phyloP scores from a whole-genome alignment of 306 rosid species.

The Cicer pinnatifidum region DNA sequence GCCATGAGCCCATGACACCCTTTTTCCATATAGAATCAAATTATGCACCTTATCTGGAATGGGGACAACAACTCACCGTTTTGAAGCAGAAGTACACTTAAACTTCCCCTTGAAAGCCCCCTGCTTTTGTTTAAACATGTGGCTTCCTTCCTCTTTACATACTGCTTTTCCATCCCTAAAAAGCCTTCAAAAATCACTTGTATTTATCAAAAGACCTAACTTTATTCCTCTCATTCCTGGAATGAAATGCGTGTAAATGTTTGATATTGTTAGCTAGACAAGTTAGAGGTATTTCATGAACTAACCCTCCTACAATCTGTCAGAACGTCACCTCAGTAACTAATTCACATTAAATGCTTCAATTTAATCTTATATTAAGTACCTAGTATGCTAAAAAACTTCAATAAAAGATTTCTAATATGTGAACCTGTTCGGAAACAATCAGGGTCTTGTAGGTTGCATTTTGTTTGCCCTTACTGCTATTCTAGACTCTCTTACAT shows the following conservation, averaged over 20 bases:
- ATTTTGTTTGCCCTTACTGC: not conserved
- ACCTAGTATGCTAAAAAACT: constrained; percentile 1
- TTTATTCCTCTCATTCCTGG: constrained; percentile 16
- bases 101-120: constrained; percentile 2
- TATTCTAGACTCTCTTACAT: constrained; percentile 30
- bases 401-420: constrained; percentile 2
- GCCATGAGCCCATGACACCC: not conserved
- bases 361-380: not conserved
- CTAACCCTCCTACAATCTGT: not conserved
- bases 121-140: not conserved
- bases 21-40: constrained; percentile 16
- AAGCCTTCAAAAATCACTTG: constrained; percentile 5
- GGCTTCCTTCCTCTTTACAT: constrained; percentile 22
- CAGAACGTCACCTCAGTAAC: not conserved
- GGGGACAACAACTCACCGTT: constrained; percentile 19
- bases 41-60: constrained; percentile 19
- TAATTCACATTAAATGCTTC: not conserved
- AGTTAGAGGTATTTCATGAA: constrained; percentile 21
- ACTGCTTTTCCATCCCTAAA: constrained; percentile 24
- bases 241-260: constrained; percentile 25
- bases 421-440: constrained; percentile 23
- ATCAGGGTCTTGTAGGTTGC: not conserved
- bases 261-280: not conserved
- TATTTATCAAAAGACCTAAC: constrained; percentile 11
- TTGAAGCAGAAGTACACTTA: constrained; percentile 9